These are phyloP conservation scores for Solanum arcanum DNA, from an alignment of 257 asterid species.

Conservation along the genomic window DNA sequence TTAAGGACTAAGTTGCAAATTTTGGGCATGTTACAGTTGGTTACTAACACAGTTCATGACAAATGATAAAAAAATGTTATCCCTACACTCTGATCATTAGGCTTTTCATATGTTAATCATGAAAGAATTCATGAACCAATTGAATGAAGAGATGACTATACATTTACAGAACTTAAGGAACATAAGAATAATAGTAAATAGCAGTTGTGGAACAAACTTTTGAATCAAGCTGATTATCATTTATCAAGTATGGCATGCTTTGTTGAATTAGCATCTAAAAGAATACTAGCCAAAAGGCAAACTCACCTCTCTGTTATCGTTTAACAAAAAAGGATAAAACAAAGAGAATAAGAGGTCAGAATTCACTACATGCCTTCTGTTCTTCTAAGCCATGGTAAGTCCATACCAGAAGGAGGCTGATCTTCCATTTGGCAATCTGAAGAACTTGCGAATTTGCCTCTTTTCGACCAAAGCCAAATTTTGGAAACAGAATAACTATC, in stretches of 20 bases:
- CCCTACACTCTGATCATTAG: neutral
- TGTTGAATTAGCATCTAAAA: neutral
- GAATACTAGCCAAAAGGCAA: neutral
- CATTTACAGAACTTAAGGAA: neutral
- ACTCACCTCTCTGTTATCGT: neutral
- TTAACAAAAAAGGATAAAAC: neutral
- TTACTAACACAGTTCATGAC: neutral
- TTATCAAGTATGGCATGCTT: neutral
- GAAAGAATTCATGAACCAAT: neutral
- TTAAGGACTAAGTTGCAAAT: neutral
- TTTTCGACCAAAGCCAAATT: conserved; percentile 96
- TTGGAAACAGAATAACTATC: conserved; percentile 96
- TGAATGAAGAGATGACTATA: neutral
- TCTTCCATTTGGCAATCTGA: conserved; percentile 17
- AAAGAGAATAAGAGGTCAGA: neutral
- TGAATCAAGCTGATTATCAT: neutral
- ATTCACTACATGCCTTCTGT: conserved; percentile 13
- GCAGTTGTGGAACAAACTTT: neutral
- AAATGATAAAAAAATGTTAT: neutral
- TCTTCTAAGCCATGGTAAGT: conserved; percentile 21
- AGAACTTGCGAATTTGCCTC: conserved; percentile 62
- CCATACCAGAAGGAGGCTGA: conserved; percentile 2
- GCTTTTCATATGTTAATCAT: neutral
- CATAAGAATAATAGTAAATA: neutral
- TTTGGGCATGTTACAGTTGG: neutral